Conservation (phyloP, 2,329 filamentous ascomycete species). For the Alternaria triticimaculans region DNA sequence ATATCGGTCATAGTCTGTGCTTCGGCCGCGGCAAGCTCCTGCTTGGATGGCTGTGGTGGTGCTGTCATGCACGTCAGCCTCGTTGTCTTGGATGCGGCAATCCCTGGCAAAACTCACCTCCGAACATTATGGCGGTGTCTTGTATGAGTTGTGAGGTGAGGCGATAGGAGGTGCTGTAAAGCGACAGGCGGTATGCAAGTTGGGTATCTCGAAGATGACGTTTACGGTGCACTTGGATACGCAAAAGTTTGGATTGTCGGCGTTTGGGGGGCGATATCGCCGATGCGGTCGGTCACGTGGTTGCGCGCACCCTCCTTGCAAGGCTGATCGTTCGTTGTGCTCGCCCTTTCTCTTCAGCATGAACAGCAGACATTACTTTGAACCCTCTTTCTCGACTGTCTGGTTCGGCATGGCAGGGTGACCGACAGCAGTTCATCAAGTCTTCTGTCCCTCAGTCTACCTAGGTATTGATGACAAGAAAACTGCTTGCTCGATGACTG, state of each 20-base stretch:
- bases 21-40: conserved; percentile 71
- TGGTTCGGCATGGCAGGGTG: not conserved
- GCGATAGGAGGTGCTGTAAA: not conserved
- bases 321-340: not conserved
- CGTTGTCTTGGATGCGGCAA: not conserved
- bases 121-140: conserved; percentile 57
- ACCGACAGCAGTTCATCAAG: not conserved
- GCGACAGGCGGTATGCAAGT: conserved; percentile 1
- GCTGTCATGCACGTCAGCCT: conserved; percentile 51
- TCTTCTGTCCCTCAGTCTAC: not conserved
- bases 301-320: not conserved
- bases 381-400: not conserved
- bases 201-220: conserved; percentile 9
- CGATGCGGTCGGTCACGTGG: conserved; percentile 9
- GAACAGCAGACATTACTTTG: not conserved
- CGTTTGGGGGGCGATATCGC: conserved; percentile 3
- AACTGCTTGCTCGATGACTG: not conserved
- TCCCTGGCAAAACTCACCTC: conserved; percentile 50
- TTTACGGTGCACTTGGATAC: conserved; percentile 1
- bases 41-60: conserved; percentile 72
- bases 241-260: conserved; percentile 17
- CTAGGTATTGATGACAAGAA: not conserved
- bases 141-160: not conserved
- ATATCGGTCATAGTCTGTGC: conserved; percentile 70
- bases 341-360: not conserved